phyloP scores from a whole-genome alignment of 257 asterid species.

The Parsonsia alboflavescens region DNA sequence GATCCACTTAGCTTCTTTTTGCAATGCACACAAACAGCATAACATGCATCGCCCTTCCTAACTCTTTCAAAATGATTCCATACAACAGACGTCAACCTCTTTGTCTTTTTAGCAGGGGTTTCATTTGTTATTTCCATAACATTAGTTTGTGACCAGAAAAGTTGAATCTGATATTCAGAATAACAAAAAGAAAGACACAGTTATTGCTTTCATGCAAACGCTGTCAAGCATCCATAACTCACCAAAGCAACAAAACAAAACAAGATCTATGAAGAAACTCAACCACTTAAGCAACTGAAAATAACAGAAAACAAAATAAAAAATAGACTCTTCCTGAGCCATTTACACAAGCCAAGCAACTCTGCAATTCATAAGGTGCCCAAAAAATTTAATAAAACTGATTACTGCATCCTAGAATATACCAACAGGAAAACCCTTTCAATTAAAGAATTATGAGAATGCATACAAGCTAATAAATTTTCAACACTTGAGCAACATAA shows the following conservation, averaged over 20 bases:
- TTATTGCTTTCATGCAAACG: conserved; percentile 1
- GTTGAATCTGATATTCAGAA: conserved; percentile 34
- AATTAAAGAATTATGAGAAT: neutral
- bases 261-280: neutral
- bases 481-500: neutral
- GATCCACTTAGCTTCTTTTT: conserved; percentile 96
- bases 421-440: neutral
- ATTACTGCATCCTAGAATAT: neutral
- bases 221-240: neutral
- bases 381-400: no score
- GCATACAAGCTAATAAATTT: neutral
- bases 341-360: neutral
- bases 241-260: neutral
- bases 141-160: conserved; percentile 20
- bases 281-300: neutral
- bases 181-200: conserved; percentile 21
- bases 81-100: conserved; percentile 91
- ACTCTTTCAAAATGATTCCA: conserved; percentile 97
- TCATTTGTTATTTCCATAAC: conserved; percentile 70
- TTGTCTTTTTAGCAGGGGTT: conserved; percentile 73
- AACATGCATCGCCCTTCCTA: conserved; percentile 77
- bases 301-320: neutral
- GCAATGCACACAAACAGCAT: conserved; percentile 94
- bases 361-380: neutral
- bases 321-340: neutral